These are phyloP conservation scores for Termitomyces sp. DNA, from an alignment of 768 basidiomycete genomes.

Conservation along the genomic window DNA sequence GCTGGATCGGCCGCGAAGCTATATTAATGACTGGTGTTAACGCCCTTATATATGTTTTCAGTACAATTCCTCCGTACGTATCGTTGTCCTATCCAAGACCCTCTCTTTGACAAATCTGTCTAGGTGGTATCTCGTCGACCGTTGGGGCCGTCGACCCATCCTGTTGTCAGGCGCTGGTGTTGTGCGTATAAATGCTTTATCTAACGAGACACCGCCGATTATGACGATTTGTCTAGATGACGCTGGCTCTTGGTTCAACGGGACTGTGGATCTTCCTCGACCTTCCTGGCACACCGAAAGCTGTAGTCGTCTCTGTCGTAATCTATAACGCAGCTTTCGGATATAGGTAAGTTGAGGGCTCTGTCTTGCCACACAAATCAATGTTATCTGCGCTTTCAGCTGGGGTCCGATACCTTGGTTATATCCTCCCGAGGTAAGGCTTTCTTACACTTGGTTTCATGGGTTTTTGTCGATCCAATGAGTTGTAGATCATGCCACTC, in stretches of 20 bases:
- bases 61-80: slow-evolving; percentile 79
- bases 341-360: slow-evolving; percentile 45
- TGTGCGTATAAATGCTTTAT: slow-evolving; percentile 31
- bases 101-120: slow-evolving; percentile 1
- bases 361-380: background rate
- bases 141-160: slow-evolving; percentile 84
- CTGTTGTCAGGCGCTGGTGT: slow-evolving; percentile 80
- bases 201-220: background rate
- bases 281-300: slow-evolving; percentile 75
- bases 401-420: slow-evolving; percentile 90
- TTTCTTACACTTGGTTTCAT: background rate
- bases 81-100: background rate
- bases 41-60: slow-evolving; percentile 71
- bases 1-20: slow-evolving; percentile 91
- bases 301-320: slow-evolving; percentile 86
- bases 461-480: slow-evolving; percentile 1
- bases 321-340: slow-evolving; percentile 93
- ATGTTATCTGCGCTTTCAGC: slow-evolving; percentile 23
- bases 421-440: slow-evolving; percentile 71
- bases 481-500: slow-evolving; percentile 75
- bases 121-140: slow-evolving; percentile 93
- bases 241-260: slow-evolving; percentile 65
- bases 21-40: slow-evolving; percentile 97
- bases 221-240: slow-evolving; percentile 51
- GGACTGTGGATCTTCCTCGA: slow-evolving; percentile 95